Base-by-base conservation (phyloP, 1,284 basidiomycete genomes). In the Cyathus olla region DNA sequence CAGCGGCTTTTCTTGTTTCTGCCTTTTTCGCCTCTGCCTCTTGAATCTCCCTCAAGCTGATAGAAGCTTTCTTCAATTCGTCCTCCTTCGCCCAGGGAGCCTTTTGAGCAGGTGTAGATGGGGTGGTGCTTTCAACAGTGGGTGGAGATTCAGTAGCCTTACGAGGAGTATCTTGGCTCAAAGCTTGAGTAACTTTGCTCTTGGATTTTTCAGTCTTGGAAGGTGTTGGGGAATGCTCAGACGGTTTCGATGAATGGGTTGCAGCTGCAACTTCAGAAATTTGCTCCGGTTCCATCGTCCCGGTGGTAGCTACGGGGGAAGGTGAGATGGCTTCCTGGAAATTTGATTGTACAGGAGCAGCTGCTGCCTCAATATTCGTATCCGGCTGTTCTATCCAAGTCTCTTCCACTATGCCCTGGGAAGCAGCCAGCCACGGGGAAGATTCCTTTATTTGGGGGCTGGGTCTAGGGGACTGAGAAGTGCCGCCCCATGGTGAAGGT, bases 1-100 rank as follows among this genome's bases (percentile, higher is more conserved):
- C 89, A 29, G 84, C 86, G 28, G 85, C 87, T 67, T 90, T 92
- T 66, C 92, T 90, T 31, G 87, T 87, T 67, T 96, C 95, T 2
- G 88, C 85, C 70, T 91, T 91, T 77, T 90, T 95, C 17, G 89
- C 90, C 79, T 99, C 98, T 1, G 92, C 91, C 69, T 98, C 96
- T 76, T 99, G 98, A 60, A 99, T 99, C 69, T 99, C 96, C 59
- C 96, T 91, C 55, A 99, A 82, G 66, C 93, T 94, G 28, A 90
- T 82, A 1, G 81, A 69, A 9, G 77, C 66, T 73, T 87, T 89
- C 72, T 86, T 88, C 46, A 77, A 74, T 13, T 92, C 91, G 39
- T 93, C 91, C 42, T 89, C 88, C 60, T 84, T 87, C 21, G 81
- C 80, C 90, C 91, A 93, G 5, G 85, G 85, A 19, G 83, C 73